Evolutionary conservation across 768 basidiomycete species (phyloP), one percentile per base, ranked within the genome.

Genomic region (Leccinum imitatum): DNA sequence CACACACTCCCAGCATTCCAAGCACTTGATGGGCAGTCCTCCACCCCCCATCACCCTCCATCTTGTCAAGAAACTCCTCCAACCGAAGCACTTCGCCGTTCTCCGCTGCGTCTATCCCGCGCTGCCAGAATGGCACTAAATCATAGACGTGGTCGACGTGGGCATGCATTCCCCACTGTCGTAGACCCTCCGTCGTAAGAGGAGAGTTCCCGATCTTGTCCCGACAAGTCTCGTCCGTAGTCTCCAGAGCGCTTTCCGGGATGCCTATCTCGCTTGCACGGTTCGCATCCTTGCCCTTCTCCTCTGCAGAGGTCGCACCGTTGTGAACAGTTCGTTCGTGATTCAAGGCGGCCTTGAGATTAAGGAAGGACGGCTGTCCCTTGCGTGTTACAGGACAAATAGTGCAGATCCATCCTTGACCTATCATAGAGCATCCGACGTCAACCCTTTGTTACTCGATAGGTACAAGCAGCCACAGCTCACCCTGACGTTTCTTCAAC

Each of bases 121-220:
- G 69, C 48, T 76, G 75, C 84, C 84, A 86, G 68, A 84, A 85
- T 3, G 80, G 79, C 35, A 86, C 77, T 63, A 83, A 64, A 65
- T 83, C 82, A 39, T 72, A 70, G 23, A 82, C 76, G 11, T 79
- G 75, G 60, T 84, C 82, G n/a, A 83, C 76, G 52, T 73, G 76
- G 6, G 64, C 63, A 27, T 72, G 65, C 67, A 70, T 70, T 27
- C 67, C 71, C 69, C 67, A 69, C 44, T 67, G 62, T 3, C 66
- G 66, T 6, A 73, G 65, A 8, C 68, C 67, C 35, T 69, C 71
- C 63, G 61, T 66, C 13, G 69, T 74, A 61, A 68, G 71, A 58
- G 61, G 75, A 37, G 60, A 60, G 64, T 71, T 56, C 59, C 65
- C 63, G 63, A 69, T 59, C 67, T 71, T 33, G 73, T 61, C 67